Evolutionary conservation across 169 alveolate genomes (phyloP).

Genomic region (Plasmodium reichenowi): DNA sequence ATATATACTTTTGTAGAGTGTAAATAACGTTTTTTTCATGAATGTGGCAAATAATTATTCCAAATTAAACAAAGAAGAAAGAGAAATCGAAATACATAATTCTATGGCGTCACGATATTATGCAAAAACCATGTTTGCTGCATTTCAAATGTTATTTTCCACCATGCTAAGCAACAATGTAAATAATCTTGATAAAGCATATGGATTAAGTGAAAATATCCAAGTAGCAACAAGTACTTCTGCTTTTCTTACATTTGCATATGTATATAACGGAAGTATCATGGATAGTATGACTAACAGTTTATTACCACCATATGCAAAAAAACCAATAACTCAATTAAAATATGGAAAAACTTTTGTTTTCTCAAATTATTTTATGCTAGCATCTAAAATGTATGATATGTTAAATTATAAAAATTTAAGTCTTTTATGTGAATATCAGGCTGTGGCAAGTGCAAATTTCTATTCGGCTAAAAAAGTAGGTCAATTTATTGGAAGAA

Average conservation of each 20-base stretch:
- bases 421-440: slow-evolving; percentile 46
- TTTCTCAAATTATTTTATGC: slow-evolving; percentile 16
- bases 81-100: slow-evolving; percentile 16
- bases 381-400: slow-evolving; percentile 1
- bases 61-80: slow-evolving; percentile 21
- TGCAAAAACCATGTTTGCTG: slow-evolving; percentile 27
- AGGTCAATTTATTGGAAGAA: slow-evolving; percentile 22
- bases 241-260: slow-evolving; percentile 6
- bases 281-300: slow-evolving; percentile 42
- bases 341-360: slow-evolving; percentile 47
- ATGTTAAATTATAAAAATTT: slow-evolving; percentile 34
- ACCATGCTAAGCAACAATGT: slow-evolving; percentile 10
- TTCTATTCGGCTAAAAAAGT: background rate
- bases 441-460: slow-evolving; percentile 27
- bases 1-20: slow-evolving; percentile 8
- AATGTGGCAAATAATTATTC: slow-evolving; percentile 8
- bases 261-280: slow-evolving; percentile 29
- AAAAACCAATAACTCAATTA: slow-evolving; percentile 48
- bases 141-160: slow-evolving; percentile 17
- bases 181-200: slow-evolving; percentile 28
- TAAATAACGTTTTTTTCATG: slow-evolving; percentile 21
- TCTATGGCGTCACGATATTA: slow-evolving; percentile 45
- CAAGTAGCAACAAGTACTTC: background rate
- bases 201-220: background rate
- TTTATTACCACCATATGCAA: slow-evolving; percentile 31